These are phyloP conservation scores for Globisporangium lucens DNA, from an alignment of 352 stramenopile genomes.

Conservation along the genomic window DNA sequence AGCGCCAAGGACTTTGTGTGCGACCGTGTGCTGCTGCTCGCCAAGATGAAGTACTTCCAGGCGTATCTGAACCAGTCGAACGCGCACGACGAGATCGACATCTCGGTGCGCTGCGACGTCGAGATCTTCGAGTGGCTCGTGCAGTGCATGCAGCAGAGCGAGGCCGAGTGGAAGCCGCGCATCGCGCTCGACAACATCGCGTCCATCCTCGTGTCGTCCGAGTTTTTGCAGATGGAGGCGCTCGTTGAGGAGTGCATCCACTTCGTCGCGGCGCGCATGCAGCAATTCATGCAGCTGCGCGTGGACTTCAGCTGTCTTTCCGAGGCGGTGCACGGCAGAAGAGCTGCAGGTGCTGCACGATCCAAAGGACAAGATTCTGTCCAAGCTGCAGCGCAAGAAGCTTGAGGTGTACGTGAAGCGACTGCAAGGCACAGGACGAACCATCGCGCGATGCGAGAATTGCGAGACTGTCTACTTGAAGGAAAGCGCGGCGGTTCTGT, in stretches of 20 bases:
- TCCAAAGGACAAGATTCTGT: constrained; percentile 86
- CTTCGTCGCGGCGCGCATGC: constrained; percentile 71
- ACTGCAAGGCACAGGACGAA: constrained; percentile 20
- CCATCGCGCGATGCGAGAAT: constrained; percentile 36
- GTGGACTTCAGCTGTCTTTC: constrained; percentile 87
- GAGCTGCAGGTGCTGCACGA: constrained; percentile 72
- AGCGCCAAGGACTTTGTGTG: constrained; percentile 86
- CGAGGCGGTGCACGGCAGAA: constrained; percentile 54
- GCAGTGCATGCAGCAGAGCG: constrained; percentile 76
- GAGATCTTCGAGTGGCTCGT: constrained; percentile 92
- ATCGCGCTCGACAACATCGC: constrained; percentile 73
- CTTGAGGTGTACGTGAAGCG: constrained; percentile 53
- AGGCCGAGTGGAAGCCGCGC: constrained; percentile 36
- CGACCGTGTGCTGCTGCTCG: constrained; percentile 67
- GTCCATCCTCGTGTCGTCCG: constrained; percentile 89
- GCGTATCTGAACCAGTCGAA: constrained; percentile 75
- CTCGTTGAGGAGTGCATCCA: constrained; percentile 82
- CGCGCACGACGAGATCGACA: constrained; percentile 89
- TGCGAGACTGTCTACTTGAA: constrained; percentile 49
- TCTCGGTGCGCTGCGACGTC: constrained; percentile 91
- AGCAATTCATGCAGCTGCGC: constrained; percentile 81
- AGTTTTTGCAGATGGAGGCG: constrained; percentile 90
- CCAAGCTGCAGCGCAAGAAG: constrained; percentile 82
- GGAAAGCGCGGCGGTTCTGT: constrained; percentile 18
- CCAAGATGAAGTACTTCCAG: constrained; percentile 92